Base-by-base conservation (phyloP, 108 stramenopile species). In the Skeletonema grethae region DNA sequence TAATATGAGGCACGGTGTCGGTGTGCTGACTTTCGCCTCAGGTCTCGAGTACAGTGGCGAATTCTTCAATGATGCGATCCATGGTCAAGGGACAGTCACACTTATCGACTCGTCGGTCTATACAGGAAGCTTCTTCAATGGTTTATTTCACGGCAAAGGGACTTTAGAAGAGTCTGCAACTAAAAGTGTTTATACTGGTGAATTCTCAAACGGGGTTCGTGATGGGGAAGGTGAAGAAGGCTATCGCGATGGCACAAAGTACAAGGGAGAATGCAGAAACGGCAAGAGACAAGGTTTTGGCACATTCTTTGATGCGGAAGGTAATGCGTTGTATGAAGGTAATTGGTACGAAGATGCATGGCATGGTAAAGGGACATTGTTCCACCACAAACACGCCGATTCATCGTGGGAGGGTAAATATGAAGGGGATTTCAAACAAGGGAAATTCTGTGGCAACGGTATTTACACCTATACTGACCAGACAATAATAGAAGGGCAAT, bases 11-110 rank as follows among this genome's bases (percentile, higher is more conserved):
- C 72, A 83, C 65, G 82, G 82, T 12, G 57, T 68, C 7, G 82
- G 82, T 15, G 69, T 58, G 15, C 67, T 74, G 6, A 78, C 58
- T 53, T 68, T 71, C 7, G 72, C 70, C 7, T 73, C 70, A 0
- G 82, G 82, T 24, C 63, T 66, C 3, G 67, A 73, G 41, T 83
- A 83, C 35, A 56, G 25, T 24, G 82, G 82, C 10, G 82, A 83
- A 48, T 83, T 78, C 31, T 57, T 60, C 32, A 30, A 78, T 12
- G 77, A 75, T 55, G 18, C 24, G 1, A 67, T 73, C 43, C 72
- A 83, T 36, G 82, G 82, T 10, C 46, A 79, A 53, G 82, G 82
- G 2, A 59, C 32, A 18, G 39, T 77, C 41, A 65, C 63, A 28
- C 73, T 75, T 2, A 65, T 77, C 13, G 69, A 70, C 50, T 69